Percentiles rank a stretch among this genome's conserved stretches.
Conservation (phyloP, 2,329 filamentous ascomycete genomes). For the Cercospora zeina region DNA sequence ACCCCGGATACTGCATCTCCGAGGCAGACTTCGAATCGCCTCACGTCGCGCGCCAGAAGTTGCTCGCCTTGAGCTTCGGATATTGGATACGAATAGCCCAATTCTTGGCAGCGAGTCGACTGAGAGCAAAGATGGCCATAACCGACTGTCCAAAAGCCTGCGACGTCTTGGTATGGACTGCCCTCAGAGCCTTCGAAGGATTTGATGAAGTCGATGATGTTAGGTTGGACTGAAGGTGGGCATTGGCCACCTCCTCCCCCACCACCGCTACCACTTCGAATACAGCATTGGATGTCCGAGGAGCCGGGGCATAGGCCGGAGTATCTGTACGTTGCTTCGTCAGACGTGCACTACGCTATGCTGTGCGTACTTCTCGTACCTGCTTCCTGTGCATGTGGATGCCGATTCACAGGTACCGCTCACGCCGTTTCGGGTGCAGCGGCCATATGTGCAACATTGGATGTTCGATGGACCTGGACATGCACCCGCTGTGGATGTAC, state of each 20-base stretch:
- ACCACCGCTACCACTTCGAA: conserved; percentile 16
- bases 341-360: neutral
- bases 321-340: neutral
- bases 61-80: conserved; percentile 14
- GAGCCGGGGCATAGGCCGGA: conserved; percentile 18
- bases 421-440: conserved; percentile 11
- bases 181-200: conserved; percentile 17
- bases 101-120: conserved; percentile 14
- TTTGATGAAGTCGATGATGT: conserved; percentile 23
- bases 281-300: conserved; percentile 21
- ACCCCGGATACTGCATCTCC: conserved; percentile 15
- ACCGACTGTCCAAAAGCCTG: conserved; percentile 14
- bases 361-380: neutral
- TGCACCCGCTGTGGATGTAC: conserved; percentile 14
- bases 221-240: conserved; percentile 13
- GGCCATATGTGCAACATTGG: conserved; percentile 21
- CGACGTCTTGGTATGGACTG: conserved; percentile 18
- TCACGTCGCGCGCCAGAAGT: conserved; percentile 17
- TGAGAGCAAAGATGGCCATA: conserved; percentile 21
- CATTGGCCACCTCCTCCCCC: conserved; percentile 10
- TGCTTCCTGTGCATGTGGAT: conserved; percentile 12
- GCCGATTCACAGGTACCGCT: conserved; percentile 18
- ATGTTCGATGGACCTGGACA: conserved; percentile 18
- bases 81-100: conserved; percentile 17
- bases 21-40: conserved; percentile 18